Evolutionary conservation across 139 green algal genomes (phyloP).

Genomic region (Bryopsis sp.): DNA sequence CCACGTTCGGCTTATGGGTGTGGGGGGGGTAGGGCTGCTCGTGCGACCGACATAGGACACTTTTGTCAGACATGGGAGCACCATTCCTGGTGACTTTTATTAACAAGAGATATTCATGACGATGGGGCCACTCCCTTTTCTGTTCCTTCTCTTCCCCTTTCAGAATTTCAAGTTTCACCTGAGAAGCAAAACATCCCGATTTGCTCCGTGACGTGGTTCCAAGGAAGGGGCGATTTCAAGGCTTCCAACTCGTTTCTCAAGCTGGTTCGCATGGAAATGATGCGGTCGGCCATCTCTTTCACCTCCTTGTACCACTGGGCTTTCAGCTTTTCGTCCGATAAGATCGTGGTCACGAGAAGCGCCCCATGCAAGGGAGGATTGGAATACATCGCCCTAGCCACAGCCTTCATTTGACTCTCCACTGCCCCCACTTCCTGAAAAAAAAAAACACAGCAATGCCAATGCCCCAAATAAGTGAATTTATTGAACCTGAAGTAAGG

Average conservation of each 20-base stretch:
- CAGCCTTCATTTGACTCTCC: constrained; percentile 56
- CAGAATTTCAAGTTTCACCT: constrained; percentile 23
- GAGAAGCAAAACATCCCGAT: constrained; percentile 88
- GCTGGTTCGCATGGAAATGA: constrained; percentile 72
- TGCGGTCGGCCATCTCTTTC: constrained; percentile 78
- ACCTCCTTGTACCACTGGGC: constrained; percentile 72
- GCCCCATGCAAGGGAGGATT: constrained; percentile 75
- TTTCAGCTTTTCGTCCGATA: constrained; percentile 61
- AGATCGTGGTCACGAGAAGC: constrained; percentile 59
- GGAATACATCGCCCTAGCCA: constrained; percentile 64
- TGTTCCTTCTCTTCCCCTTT: background rate
- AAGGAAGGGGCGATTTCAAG: constrained; percentile 41
- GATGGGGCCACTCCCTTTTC: constrained; percentile 12
- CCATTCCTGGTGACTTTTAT: no score
- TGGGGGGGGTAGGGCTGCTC: no score
- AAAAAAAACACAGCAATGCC: background rate
- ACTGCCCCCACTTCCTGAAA: constrained; percentile 33
- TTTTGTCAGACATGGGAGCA: no score
- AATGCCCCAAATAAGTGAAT: background rate
- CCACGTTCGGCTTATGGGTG: no score
- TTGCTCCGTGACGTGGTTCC: constrained; percentile 77
- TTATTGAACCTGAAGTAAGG: no score
- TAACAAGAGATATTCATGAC: no score
- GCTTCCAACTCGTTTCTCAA: constrained; percentile 58
- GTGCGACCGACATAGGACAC: no score